These are phyloP conservation scores for Colletotrichum coccodes DNA, from an alignment of 2,329 filamentous ascomycete species.

Conservation along the genomic window DNA sequence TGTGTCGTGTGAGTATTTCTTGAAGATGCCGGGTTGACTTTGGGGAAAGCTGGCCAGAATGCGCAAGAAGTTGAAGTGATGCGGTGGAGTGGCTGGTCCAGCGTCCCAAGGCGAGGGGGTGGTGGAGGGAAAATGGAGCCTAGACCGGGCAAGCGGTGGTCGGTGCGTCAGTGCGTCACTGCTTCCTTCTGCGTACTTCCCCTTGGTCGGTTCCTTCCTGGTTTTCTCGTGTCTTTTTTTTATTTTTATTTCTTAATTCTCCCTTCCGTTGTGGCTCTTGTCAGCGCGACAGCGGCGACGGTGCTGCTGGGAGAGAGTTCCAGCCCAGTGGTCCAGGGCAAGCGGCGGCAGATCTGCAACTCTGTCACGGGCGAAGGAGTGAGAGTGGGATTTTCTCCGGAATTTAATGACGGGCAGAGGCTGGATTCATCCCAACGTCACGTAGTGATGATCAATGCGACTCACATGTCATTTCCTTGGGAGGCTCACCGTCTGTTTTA, in stretches of 20 bases:
- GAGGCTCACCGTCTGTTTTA: background rate
- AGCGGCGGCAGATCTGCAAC: conserved; percentile 26
- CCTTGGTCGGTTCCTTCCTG: conserved; percentile 19
- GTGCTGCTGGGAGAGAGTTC: too few species aligned
- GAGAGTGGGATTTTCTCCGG: conserved; percentile 13
- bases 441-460: conserved; percentile 2
- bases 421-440: conserved; percentile 16
- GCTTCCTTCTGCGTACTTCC: conserved; percentile 17
- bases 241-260: background rate
- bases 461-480: conserved; percentile 14
- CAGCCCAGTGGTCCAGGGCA: conserved; percentile 21
- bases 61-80: conserved; percentile 32
- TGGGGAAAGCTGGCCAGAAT: conserved; percentile 32
- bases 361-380: background rate
- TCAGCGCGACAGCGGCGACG: too few species aligned
- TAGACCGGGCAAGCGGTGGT: conserved; percentile 29
- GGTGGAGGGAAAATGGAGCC: conserved; percentile 26
- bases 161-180: conserved; percentile 33
- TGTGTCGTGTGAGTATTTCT: conserved; percentile 21
- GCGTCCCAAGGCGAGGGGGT: conserved; percentile 15
- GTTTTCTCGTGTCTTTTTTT: background rate
- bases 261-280: background rate
- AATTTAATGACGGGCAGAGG: conserved; percentile 6
- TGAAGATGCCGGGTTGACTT: conserved; percentile 19
- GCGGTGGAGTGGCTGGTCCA: conserved; percentile 26